These are phyloP conservation scores for Globisporangium apiculatum DNA, from an alignment of 352 stramenopile species.

Conservation along the genomic window DNA sequence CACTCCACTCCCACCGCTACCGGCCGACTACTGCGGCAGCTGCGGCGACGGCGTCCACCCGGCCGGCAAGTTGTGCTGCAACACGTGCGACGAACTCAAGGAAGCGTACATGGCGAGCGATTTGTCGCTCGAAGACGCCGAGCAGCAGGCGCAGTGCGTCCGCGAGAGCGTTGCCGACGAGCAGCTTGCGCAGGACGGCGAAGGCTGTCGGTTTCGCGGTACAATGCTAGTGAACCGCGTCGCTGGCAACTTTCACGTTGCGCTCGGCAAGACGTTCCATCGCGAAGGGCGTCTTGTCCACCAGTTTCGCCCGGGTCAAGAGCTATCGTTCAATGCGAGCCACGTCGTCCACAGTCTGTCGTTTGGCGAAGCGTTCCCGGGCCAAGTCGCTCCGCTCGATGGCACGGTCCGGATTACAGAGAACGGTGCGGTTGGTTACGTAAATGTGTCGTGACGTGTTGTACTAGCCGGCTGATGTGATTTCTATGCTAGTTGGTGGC, in stretches of 20 bases:
- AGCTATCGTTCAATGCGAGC: conserved; percentile 73
- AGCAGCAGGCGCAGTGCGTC: conserved; percentile 73
- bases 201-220: conserved; percentile 72
- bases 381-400: conserved; percentile 38
- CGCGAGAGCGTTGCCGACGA: conserved; percentile 60
- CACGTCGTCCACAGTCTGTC: conserved; percentile 74
- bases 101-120: conserved; percentile 75
- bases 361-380: conserved; percentile 53
- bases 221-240: conserved; percentile 85
- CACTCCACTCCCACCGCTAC: conserved; percentile 36
- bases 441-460: too few relatives aligned
- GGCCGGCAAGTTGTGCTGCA: conserved; percentile 65
- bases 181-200: conserved; percentile 63
- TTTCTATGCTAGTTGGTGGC: conserved; percentile 35
- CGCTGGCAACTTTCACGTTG: conserved; percentile 82
- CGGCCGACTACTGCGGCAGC: conserved; percentile 90
- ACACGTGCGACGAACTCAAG: conserved; percentile 80
- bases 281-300: conserved; percentile 71
- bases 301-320: conserved; percentile 75
- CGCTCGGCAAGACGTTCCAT: conserved; percentile 74
- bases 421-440: conserved; percentile 22
- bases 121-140: conserved; percentile 64
- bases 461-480: conserved; percentile 1
- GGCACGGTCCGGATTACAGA: conserved; percentile 41
- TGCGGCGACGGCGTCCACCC: conserved; percentile 90